These are phyloP conservation scores for Capronia epimyces DNA, from an alignment of 2,329 filamentous ascomycete genomes.

Conservation along the genomic window DNA sequence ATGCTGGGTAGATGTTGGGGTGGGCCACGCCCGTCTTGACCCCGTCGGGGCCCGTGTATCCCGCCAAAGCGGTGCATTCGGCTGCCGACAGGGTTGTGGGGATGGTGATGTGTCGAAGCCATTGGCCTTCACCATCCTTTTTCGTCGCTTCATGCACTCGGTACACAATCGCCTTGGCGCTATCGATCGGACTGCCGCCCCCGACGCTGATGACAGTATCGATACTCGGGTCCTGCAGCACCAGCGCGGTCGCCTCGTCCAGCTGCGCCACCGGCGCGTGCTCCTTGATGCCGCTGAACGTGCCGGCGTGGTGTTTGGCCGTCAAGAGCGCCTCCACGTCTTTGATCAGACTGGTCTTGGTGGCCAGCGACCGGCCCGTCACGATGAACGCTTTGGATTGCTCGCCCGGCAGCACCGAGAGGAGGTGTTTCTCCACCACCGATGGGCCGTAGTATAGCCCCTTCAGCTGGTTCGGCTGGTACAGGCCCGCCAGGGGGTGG, in stretches of 20 bases:
- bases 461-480: conserved; percentile 45
- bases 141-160: conserved; percentile 38
- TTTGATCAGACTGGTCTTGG: conserved; percentile 49
- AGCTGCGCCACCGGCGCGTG: conserved; percentile 53
- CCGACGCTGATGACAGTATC: conserved; percentile 54
- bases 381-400: conserved; percentile 54
- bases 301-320: conserved; percentile 45
- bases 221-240: conserved; percentile 43
- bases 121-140: conserved; percentile 28
- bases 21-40: conserved; percentile 44
- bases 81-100: conserved; percentile 49
- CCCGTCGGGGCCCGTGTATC: conserved; percentile 47
- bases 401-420: conserved; percentile 39
- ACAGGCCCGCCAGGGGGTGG: conserved; percentile 38
- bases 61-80: conserved; percentile 51
- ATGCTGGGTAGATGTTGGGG: conserved; percentile 27
- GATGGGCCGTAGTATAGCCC: conserved; percentile 48
- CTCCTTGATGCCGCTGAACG: conserved; percentile 51
- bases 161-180: conserved; percentile 45
- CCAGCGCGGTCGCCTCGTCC: conserved; percentile 47
- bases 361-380: conserved; percentile 50
- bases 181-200: conserved; percentile 53
- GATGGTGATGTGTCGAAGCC: conserved; percentile 45
- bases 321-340: conserved; percentile 48
- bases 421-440: conserved; percentile 45